Conservation (phyloP, 768 basidiomycete genomes). For the Russula virescens region DNA sequence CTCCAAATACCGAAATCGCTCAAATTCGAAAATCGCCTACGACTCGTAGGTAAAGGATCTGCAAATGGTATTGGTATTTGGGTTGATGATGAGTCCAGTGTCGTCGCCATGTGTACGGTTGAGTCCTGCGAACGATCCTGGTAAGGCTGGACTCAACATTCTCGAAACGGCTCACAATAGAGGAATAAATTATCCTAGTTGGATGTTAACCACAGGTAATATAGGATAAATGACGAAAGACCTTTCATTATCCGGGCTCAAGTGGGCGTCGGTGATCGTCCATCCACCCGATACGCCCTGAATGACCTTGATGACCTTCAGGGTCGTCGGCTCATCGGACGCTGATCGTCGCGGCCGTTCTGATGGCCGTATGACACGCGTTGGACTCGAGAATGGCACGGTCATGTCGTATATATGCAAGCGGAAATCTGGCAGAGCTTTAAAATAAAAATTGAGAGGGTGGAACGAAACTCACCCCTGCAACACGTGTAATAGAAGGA, state of each 20-base stretch:
- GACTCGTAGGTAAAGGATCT: slow-evolving; percentile 27
- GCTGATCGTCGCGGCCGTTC: slow-evolving; percentile 25
- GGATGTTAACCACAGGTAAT: slow-evolving; percentile 8
- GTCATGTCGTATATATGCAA: slow-evolving; percentile 84
- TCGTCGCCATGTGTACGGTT: slow-evolving; percentile 70
- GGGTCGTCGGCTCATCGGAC: slow-evolving; percentile 43
- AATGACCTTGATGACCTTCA: slow-evolving; percentile 57
- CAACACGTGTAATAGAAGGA: slow-evolving; percentile 92
- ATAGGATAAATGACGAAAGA: slow-evolving; percentile 28
- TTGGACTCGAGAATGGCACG: slow-evolving; percentile 36
- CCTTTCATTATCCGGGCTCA: slow-evolving; percentile 86
- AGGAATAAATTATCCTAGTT: slow-evolving; percentile 84
- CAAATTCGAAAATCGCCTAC: slow-evolving; percentile 33
- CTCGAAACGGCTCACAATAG: slow-evolving; percentile 53
- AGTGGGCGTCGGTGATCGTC: slow-evolving; percentile 94
- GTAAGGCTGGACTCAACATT: slow-evolving; percentile 2
- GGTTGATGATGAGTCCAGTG: slow-evolving; percentile 51
- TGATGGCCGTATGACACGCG: slow-evolving; percentile 11
- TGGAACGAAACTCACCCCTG: slow-evolving; percentile 46
- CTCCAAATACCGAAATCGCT: slow-evolving; percentile 78
- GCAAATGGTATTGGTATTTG: slow-evolving; percentile 56
- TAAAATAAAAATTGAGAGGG: not conserved
- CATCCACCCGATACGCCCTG: slow-evolving; percentile 73
- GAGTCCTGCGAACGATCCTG: slow-evolving; percentile 45
- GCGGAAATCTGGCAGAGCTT: slow-evolving; percentile 60